Base-by-base conservation (phyloP, 257 asterid species). In the Przewalskia tangutica region DNA sequence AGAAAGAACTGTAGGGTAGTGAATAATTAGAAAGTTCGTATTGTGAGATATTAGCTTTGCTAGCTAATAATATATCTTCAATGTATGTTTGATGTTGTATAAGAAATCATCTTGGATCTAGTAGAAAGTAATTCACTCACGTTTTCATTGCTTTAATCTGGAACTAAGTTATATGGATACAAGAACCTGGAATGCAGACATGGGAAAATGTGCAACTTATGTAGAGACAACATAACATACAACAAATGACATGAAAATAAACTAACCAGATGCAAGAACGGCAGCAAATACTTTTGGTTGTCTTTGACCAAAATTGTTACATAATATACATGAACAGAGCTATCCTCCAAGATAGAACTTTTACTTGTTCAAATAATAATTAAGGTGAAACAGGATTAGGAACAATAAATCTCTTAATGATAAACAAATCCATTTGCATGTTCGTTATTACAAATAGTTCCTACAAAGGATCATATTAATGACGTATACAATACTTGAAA, bases 1-100 rank as follows among this genome's bases (percentile, higher is more conserved):
- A 86, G 98, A 82, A 88, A 80, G 67, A 92, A 90, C 9, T 92
- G 97, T 85, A 90, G 94, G 83, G 77, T 84, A 50, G 93, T 85
- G 36, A 93, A 93, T 27, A 27, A 27, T 77, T 88, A 86, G 81
- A 62, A 42, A 38, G 46, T 58, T 58, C 62, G 1, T 6, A 64
- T n/a, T 44, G 18, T 27, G 17, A 59, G 8, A 54, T 4, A 38
- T 50, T 59, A 56, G 48, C 83, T 34, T 4, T 13, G 50, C 62
- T 38, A 59, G 10, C 64, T 6, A 53, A 14, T 70, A 60, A 38
- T 32, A 12, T 51, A 55, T 55, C 51, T 53, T 18, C 80, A 27
- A 70, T 77, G 42, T 14, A 48, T 12, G 59, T 20, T 48, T 73
- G 42, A 73, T 73, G 79, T 73, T 20, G 79, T 46, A 48, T 23